Conservation (phyloP, 1,284 basidiomycete species). For the Sporisorium iseilematis-ciliati region DNA sequence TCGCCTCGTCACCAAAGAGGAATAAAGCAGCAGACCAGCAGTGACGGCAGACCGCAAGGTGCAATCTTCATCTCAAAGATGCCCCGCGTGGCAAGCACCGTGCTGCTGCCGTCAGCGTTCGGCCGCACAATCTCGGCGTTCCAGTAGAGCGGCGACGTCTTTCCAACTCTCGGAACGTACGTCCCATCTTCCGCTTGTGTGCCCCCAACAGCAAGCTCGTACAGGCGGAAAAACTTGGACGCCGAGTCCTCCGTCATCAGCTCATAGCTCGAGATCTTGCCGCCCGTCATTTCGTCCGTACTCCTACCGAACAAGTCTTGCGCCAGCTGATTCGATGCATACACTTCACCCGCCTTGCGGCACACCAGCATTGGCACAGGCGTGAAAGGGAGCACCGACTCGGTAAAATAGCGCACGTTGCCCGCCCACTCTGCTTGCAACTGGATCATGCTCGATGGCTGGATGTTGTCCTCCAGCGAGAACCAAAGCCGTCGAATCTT, state of each 20-base stretch:
- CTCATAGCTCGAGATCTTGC: slow-evolving; percentile 45
- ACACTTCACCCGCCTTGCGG: slow-evolving; percentile 55
- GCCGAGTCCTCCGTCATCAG: slow-evolving; percentile 54
- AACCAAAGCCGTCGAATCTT: slow-evolving; percentile 53
- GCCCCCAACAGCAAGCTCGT: slow-evolving; percentile 41
- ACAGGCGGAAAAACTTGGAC: slow-evolving; percentile 46
- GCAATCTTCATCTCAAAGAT: slow-evolving; percentile 57
- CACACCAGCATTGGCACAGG: slow-evolving; percentile 50
- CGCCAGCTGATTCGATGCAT: slow-evolving; percentile 43
- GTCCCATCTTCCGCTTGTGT: slow-evolving; percentile 30
- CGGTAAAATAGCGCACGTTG: slow-evolving; percentile 46
- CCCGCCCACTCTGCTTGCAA: slow-evolving; percentile 55
- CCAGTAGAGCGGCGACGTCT: slow-evolving; percentile 44
- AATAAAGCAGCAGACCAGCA: slow-evolving; percentile 48
- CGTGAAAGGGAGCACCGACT: slow-evolving; percentile 48
- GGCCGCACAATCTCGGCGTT: slow-evolving; percentile 44
- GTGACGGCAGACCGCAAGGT: slow-evolving; percentile 51
- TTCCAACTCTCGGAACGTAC: slow-evolving; percentile 23
- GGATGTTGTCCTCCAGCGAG: slow-evolving; percentile 53
- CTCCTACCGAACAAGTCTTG: slow-evolving; percentile 35
- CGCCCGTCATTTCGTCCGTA: slow-evolving; percentile 38
- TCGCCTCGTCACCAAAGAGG: slow-evolving; percentile 14
- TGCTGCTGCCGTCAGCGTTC: slow-evolving; percentile 10
- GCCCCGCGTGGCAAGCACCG: slow-evolving; percentile 29
- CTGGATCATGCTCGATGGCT: slow-evolving; percentile 52